phyloP scores from a whole-genome alignment of 1,284 basidiomycete genomes.

The Kwoniella shivajii region DNA sequence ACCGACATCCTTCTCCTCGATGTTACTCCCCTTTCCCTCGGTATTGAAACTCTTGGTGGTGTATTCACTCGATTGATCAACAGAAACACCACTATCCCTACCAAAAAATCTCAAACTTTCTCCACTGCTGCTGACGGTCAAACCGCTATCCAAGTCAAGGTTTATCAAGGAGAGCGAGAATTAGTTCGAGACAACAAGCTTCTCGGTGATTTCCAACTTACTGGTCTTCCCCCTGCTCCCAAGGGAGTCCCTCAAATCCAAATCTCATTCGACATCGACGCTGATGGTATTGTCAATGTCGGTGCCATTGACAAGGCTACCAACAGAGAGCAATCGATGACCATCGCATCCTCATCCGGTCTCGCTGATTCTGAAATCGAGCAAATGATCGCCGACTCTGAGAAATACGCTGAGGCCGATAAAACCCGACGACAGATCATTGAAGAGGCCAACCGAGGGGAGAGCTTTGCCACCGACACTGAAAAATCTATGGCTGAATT shows the following conservation, averaged over 20 bases:
- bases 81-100: constrained; percentile 98
- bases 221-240: constrained; percentile 92
- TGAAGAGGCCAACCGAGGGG: constrained; percentile 96
- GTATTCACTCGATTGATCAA: constrained; percentile 94
- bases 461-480: constrained; percentile 91
- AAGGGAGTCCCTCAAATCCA: constrained; percentile 99
- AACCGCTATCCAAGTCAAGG: constrained; percentile 95
- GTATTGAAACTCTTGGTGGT: constrained; percentile 95
- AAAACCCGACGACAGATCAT: constrained; percentile 86
- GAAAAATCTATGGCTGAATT: constrained; percentile 97
- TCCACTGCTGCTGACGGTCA: constrained; percentile 96
- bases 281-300: constrained; percentile 98
- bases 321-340: constrained; percentile 85
- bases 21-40: constrained; percentile 73
- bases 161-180: constrained; percentile 98
- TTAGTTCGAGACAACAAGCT: constrained; percentile 92
- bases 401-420: constrained; percentile 88
- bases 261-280: constrained; percentile 98
- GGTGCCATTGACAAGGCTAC: constrained; percentile 97
- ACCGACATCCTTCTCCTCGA: constrained; percentile 95
- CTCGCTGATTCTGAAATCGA: constrained; percentile 96
- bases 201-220: constrained; percentile 99
- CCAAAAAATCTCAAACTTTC: constrained; percentile 98
- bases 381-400: constrained; percentile 93
- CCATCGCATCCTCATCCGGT: constrained; percentile 90